Base-by-base conservation (phyloP, 352 stramenopile species). In the Globisporangium takayamanum region DNA sequence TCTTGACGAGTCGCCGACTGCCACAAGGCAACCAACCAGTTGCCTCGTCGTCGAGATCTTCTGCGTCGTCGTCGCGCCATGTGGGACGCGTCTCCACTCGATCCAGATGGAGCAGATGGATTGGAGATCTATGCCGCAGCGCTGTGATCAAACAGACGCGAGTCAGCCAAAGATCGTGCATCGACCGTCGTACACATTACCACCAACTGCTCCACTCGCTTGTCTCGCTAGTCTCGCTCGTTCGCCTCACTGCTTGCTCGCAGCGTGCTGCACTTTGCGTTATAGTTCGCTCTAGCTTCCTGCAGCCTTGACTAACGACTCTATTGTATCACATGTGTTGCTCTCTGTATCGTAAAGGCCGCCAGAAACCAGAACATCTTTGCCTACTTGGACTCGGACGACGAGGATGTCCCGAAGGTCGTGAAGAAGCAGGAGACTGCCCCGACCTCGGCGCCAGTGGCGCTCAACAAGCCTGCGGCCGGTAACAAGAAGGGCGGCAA, bases 401-500 rank as follows among this genome's bases (percentile, higher is more conserved):
- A 89, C 67, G 80, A 89, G 69, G 80, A 89, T 67, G 70, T 72
- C 46, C 76, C 76, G 52, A 78, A 73, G 62, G 81, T 87, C 70
- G 78, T 67, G 63, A 70, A 73, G 57, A 84, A 87, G 71, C 76
- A 80, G 73, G 65, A 67, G 44, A 67, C 68, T 57, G 66, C 74
- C 46, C 60, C 80, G 16, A 62, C 80, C 53, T 79, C 77, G 37
- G 64, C 78, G 50, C 73, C 77, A 41, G 82, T 92, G 51, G 55
- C 78, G 50, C 68, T 92, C 50, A 92, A 92, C 78, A 92, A 92
- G 79, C 83, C 83, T 50, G 75, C 80, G 45, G 83, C 83, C 30
- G 82, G 83, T 57, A 92, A 92, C 76, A 92, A 92, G 73, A 89
- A 89, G 74, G 57, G 63, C 41, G 57, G 58, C 57, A 90, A 92